Evolutionary conservation across 2,329 filamentous ascomycete genomes (phyloP).

Genomic region (Graphilbum ipis-grandicollis): DNA sequence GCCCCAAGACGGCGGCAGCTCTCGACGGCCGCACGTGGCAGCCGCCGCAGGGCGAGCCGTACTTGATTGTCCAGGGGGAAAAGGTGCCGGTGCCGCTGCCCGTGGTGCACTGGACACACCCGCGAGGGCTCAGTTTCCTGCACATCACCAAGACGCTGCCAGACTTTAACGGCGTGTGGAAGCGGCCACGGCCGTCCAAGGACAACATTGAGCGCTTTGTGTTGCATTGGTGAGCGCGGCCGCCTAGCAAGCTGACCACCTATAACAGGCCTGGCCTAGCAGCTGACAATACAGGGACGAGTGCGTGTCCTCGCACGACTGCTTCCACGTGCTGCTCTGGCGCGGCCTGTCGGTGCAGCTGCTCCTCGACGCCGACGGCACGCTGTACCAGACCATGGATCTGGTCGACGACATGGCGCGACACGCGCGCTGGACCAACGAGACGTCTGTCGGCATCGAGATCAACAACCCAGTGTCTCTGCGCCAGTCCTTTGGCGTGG

Average conservation of each 20-base stretch:
- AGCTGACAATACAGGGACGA: neutral
- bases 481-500: neutral
- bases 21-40: neutral
- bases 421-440: slow-evolving; percentile 1
- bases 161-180: neutral
- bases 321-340: neutral
- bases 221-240: neutral
- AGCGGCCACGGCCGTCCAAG: neutral
- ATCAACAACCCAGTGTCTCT: neutral
- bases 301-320: neutral
- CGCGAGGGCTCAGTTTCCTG: neutral
- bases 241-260: too few relatives aligned
- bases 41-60: neutral
- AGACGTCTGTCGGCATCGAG: neutral
- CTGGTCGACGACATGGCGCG: neutral
- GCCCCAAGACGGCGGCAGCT: neutral
- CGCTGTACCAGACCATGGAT: neutral
- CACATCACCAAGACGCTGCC: neutral
- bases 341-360: neutral
- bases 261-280: too few relatives aligned
- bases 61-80: neutral
- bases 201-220: neutral
- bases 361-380: neutral
- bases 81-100: neutral
- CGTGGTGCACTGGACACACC: neutral